Conservation (phyloP, 441 rosid genomes). For the Populus hybrid region DNA sequence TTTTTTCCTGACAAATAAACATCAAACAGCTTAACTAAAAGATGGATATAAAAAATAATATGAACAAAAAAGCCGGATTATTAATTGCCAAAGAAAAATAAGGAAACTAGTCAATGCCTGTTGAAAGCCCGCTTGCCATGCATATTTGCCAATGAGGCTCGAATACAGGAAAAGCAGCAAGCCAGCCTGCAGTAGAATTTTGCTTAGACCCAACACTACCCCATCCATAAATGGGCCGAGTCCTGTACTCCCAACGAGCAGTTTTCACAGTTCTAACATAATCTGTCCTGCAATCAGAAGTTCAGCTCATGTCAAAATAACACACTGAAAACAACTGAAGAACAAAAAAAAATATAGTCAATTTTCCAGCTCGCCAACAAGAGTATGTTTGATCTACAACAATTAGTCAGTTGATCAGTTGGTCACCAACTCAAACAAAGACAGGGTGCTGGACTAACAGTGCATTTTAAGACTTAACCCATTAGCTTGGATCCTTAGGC, state of each 20-base stretch:
- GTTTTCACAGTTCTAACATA: conserved; percentile 63
- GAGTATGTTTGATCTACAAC: neutral
- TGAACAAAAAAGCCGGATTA: no score
- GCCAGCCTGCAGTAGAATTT: conserved; percentile 98
- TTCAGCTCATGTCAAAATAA: conserved; percentile 8
- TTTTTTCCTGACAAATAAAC: no score
- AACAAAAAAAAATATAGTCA: no score
- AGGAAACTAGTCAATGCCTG: no score
- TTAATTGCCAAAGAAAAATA: no score
- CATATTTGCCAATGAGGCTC: conserved; percentile 28
- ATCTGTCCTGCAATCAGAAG: conserved; percentile 56
- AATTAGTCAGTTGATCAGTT: neutral
- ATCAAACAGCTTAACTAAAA: no score
- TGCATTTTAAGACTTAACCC: neutral
- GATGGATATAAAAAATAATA: no score
- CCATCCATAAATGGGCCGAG: conserved; percentile 92
- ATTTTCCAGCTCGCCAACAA: no score
- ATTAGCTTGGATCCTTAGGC: neutral
- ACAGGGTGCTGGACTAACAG: neutral
- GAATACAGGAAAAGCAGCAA: conserved; percentile 92
- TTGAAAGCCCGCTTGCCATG: no score
- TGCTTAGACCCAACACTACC: conserved; percentile 77
- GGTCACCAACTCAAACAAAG: neutral
- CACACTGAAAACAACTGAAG: neutral
- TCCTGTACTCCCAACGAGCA: conserved; percentile 93